Conservation (phyloP, 2,329 filamentous ascomycete genomes). For the Aspergillus sergii region DNA sequence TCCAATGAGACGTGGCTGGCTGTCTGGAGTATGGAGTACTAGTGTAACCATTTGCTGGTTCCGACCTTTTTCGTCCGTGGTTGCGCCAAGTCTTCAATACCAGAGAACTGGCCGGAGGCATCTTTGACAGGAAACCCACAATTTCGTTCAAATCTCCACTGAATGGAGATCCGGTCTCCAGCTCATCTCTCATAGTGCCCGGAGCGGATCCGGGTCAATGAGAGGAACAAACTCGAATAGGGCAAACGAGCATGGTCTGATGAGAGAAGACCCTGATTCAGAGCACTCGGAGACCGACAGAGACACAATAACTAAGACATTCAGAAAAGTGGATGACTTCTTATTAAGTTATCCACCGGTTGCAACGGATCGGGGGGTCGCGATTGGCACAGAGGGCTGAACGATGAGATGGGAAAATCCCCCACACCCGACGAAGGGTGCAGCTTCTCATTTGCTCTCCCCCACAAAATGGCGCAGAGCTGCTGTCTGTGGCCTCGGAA, state of each 20-base stretch:
- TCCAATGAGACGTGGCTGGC: slow-evolving; percentile 10
- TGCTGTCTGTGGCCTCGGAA: background rate
- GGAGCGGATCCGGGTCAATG: background rate
- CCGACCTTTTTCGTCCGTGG: slow-evolving; percentile 2
- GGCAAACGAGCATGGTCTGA: background rate
- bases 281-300: background rate
- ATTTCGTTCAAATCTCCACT: background rate
- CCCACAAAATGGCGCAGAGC: slow-evolving; percentile 24
- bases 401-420: slow-evolving; percentile 19
- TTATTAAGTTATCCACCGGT: slow-evolving; percentile 2
- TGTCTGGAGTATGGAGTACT: slow-evolving; percentile 1
- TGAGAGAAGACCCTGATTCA: background rate
- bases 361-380: slow-evolving; percentile 7
- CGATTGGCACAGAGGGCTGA: slow-evolving; percentile 15
- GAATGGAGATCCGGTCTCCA: background rate
- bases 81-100: slow-evolving; percentile 17
- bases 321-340: background rate
- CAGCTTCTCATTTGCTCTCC: slow-evolving; percentile 16
- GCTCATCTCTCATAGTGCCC: background rate
- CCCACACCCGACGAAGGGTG: slow-evolving; percentile 19
- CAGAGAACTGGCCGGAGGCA: slow-evolving; percentile 1
- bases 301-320: background rate
- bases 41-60: slow-evolving; percentile 1
- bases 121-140: slow-evolving; percentile 1
- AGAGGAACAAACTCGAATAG: background rate